Evolutionary conservation across 345 rosid species (phyloP).

Genomic region (Firmiana major): DNA sequence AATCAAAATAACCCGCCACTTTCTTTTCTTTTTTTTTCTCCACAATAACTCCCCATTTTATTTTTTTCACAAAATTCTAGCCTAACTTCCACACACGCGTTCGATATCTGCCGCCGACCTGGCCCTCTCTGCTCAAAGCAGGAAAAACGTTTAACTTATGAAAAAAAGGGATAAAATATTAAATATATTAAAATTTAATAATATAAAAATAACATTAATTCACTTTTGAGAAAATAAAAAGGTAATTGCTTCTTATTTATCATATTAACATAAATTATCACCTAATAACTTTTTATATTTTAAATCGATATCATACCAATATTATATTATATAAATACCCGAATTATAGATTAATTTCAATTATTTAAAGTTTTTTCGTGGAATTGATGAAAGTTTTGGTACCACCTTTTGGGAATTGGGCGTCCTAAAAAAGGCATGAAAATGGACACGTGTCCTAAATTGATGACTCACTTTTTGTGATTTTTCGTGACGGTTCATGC

Average conservation of each 20-base stretch:
- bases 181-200: too few relatives aligned
- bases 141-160: constrained; percentile 17
- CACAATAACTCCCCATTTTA: neutral
- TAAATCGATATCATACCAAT: too few relatives aligned
- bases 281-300: too few relatives aligned
- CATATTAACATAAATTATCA: too few relatives aligned
- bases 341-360: too few relatives aligned
- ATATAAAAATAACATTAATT: too few relatives aligned
- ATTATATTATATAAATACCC: too few relatives aligned
- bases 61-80: constrained; percentile 19
- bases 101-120: constrained; percentile 13
- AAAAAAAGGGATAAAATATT: too few relatives aligned
- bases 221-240: too few relatives aligned
- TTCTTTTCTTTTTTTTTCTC: neutral
- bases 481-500: constrained; percentile 41
- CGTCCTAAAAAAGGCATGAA: constrained; percentile 8
- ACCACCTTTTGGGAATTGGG: neutral
- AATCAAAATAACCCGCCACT: neutral
- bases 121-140: constrained; percentile 7
- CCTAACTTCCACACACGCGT: constrained; percentile 40
- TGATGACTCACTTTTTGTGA: constrained; percentile 20
- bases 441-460: constrained; percentile 28
- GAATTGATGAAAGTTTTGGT: neutral
- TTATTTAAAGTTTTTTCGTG: neutral
- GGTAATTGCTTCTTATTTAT: too few relatives aligned